Percentiles rank a stretch among this genome's conserved stretches.
Evolutionary conservation across 129 eudicot genomes (phyloP).

Genomic region (Erigeron canadensis): DNA sequence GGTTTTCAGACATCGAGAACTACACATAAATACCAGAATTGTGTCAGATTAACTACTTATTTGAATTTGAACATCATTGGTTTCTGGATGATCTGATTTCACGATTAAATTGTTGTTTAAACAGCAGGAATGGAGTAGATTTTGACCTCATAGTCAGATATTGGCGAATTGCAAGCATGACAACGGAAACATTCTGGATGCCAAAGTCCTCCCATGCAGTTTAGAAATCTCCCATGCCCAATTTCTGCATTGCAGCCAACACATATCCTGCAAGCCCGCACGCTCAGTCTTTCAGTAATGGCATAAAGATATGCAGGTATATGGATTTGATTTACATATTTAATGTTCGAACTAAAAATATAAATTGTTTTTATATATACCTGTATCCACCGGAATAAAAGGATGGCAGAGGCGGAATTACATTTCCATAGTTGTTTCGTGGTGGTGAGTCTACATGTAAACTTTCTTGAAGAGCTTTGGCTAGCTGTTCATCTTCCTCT

Average conservation of each 20-base stretch:
- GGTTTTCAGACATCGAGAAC: slow-evolving; percentile 83
- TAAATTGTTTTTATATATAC: slow-evolving; percentile 30
- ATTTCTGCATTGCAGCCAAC: slow-evolving; percentile 89
- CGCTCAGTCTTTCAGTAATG: neutral
- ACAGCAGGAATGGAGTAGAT: slow-evolving; percentile 7
- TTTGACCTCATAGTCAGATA: slow-evolving; percentile 83
- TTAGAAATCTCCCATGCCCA: slow-evolving; percentile 85
- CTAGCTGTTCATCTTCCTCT: slow-evolving; percentile 89
- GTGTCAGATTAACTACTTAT: neutral
- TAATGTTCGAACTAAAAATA: neutral
- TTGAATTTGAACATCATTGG: neutral
- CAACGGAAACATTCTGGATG: slow-evolving; percentile 98
- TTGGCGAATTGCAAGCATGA: slow-evolving; percentile 71
- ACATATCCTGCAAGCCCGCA: slow-evolving; percentile 61
- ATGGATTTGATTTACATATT: neutral
- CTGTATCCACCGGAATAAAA: slow-evolving; percentile 56
- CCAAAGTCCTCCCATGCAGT: slow-evolving; percentile 96
- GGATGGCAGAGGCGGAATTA: slow-evolving; percentile 54
- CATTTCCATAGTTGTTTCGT: slow-evolving; percentile 46
- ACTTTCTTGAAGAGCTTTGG: slow-evolving; percentile 87
- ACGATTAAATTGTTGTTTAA: slow-evolving; percentile 6
- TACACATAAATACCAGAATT: slow-evolving; percentile 30
- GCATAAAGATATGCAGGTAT: neutral
- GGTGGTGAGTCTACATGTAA: slow-evolving; percentile 61
- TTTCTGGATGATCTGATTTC: neutral